A percentile compares a stretch with the other conserved stretches of the same genome.
Conservation (phyloP, 345 rosid genomes). For the Rhodamnia rubescens region DNA sequence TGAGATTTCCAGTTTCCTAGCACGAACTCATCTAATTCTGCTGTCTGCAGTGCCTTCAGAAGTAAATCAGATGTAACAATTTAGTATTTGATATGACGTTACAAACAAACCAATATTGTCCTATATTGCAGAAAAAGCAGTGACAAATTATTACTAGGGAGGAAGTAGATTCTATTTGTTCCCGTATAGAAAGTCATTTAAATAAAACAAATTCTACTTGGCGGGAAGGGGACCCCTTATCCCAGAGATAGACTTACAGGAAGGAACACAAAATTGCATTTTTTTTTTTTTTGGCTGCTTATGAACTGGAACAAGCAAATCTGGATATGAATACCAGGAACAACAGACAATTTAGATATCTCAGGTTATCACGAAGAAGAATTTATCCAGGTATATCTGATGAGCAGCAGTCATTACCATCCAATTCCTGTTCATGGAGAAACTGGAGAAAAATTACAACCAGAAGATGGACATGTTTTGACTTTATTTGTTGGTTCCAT, state of each 20-base stretch:
- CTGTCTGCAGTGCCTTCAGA: constrained; percentile 25
- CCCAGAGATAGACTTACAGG: not conserved
- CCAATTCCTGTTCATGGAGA: not conserved
- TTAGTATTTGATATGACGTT: not conserved
- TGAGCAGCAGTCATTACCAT: not conserved
- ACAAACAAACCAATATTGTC: not conserved
- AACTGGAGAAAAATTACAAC: not conserved
- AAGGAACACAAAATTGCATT: not conserved
- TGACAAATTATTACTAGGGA: not conserved
- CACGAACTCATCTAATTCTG: constrained; percentile 39
- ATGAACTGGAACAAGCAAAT: not conserved
- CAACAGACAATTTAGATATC: not conserved
- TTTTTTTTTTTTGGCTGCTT: not conserved
- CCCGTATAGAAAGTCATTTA: not conserved
- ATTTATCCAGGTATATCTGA: not conserved
- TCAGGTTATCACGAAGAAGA: not conserved
- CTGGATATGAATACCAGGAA: not conserved
- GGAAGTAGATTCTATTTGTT: not conserved
- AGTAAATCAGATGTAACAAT: not conserved
- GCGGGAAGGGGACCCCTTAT: not conserved
- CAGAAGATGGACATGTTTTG: not conserved
- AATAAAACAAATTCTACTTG: not conserved
- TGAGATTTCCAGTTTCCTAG: constrained; percentile 58
- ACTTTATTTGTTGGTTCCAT: not conserved
- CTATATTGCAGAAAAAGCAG: not conserved